A percentile compares a stretch with the other conserved stretches of the same genome.
Conservation (phyloP, 495 filamentous ascomycete species). For the Penicillium diatomitis region DNA sequence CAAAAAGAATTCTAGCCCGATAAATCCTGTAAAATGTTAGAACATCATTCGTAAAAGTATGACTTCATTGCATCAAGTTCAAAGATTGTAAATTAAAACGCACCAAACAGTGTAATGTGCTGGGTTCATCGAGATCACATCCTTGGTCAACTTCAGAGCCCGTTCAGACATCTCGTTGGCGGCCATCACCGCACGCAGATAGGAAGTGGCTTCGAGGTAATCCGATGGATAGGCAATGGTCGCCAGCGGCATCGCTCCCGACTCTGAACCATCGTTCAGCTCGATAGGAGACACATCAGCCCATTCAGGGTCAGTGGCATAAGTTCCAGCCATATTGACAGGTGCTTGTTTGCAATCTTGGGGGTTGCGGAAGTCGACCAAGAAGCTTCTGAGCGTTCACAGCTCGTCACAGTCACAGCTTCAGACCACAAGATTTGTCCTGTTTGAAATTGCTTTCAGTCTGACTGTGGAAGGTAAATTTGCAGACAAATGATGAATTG, state of each 20-base stretch:
- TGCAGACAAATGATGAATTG: too few relatives aligned
- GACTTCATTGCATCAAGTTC: not conserved
- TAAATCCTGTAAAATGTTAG: conserved; percentile 54
- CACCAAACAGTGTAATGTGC: conserved; percentile 97
- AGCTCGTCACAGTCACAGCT: not conserved
- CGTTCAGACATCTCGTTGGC: conserved; percentile 72
- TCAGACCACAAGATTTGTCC: too few relatives aligned
- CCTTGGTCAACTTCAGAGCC: conserved; percentile 71
- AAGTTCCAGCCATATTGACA: conserved; percentile 32
- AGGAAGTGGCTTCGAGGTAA: conserved; percentile 80
- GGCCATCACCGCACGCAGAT: conserved; percentile 90
- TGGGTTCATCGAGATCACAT: conserved; percentile 86
- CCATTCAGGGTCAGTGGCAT: conserved; percentile 68
- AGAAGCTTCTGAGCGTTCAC: too few relatives aligned
- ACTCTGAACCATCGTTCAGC: conserved; percentile 61
- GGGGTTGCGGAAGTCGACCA: not conserved
- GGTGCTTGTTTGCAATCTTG: not conserved
- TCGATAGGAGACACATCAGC: conserved; percentile 74
- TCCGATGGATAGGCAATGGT: conserved; percentile 79
- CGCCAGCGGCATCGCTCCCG: conserved; percentile 60
- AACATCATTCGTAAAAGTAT: not conserved
- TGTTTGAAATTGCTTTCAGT: too few relatives aligned
- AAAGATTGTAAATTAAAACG: conserved; percentile 1
- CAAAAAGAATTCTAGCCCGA: conserved; percentile 65
- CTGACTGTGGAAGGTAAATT: too few relatives aligned